Percentiles rank a stretch among this genome's conserved stretches.
These are phyloP conservation scores for Pochonia chlamydosporia DNA, from an alignment of 2,329 filamentous ascomycete genomes.

Conservation along the genomic window DNA sequence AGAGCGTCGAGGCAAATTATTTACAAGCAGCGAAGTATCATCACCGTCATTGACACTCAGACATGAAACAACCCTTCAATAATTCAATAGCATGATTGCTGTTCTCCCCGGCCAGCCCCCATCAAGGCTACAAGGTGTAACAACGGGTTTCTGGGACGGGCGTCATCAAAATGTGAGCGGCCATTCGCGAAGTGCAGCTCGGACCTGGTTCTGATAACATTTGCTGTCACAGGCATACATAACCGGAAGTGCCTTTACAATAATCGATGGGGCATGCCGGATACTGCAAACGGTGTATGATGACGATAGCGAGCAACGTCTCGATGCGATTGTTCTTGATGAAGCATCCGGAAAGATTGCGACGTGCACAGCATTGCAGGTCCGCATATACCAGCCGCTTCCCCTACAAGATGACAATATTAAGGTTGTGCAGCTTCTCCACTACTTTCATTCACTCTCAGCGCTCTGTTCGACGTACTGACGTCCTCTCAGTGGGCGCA, in stretches of 20 bases:
- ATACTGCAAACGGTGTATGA: slow-evolving; percentile 90
- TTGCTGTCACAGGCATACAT: slow-evolving; percentile 66
- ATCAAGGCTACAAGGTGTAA: slow-evolving; percentile 71
- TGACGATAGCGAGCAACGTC: slow-evolving; percentile 55
- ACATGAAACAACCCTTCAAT: slow-evolving; percentile 5
- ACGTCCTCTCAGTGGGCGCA: slow-evolving; percentile 50
- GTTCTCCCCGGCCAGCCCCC: slow-evolving; percentile 75
- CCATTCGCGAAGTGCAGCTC: neutral
- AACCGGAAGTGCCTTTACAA: slow-evolving; percentile 79
- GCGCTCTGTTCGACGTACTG: slow-evolving; percentile 12
- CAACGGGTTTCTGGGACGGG: slow-evolving; percentile 66
- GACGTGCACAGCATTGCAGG: slow-evolving; percentile 57
- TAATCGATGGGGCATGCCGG: slow-evolving; percentile 67
- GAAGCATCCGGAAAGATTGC: slow-evolving; percentile 81
- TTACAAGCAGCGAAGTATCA: neutral
- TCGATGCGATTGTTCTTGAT: slow-evolving; percentile 77
- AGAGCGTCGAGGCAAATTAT: neutral
- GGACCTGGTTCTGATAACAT: neutral
- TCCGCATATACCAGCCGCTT: slow-evolving; percentile 76
- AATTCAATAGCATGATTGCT: slow-evolving; percentile 57
- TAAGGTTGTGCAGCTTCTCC: slow-evolving; percentile 49
- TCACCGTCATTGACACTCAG: slow-evolving; percentile 1
- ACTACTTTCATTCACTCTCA: slow-evolving; percentile 17
- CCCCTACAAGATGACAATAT: slow-evolving; percentile 63
- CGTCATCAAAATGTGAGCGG: slow-evolving; percentile 64